Conservation (phyloP, 306 rosid genomes). For the Quercus robur region DNA sequence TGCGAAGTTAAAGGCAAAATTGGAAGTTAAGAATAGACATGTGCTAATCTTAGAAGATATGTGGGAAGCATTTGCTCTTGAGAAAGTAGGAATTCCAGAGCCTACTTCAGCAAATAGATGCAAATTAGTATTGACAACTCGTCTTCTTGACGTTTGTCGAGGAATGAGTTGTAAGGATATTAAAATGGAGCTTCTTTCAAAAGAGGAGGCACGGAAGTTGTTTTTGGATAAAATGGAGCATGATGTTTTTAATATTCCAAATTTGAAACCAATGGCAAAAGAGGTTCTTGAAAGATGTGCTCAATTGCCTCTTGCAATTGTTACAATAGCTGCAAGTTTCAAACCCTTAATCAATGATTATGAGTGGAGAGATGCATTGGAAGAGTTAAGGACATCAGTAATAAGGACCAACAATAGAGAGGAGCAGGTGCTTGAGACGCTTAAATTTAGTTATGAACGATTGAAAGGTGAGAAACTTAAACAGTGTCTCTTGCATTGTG, state of each 20-base stretch:
- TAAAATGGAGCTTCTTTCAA: background rate
- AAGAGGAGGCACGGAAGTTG: background rate
- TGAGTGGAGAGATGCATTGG: too few species aligned
- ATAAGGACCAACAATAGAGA: too few species aligned
- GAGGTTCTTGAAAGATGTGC: fast-evolving
- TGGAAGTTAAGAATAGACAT: too few species aligned
- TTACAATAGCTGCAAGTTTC: constrained; percentile 8
- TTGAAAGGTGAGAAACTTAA: background rate
- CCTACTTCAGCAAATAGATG: too few species aligned
- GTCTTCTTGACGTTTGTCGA: too few species aligned
- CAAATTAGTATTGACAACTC: too few species aligned
- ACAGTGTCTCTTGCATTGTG: constrained; percentile 16
- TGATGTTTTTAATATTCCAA: background rate
- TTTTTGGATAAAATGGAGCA: constrained; percentile 6
- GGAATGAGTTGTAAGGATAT: background rate
- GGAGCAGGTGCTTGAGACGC: constrained; percentile 6
- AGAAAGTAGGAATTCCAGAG: too few species aligned
- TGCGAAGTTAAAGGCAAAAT: too few species aligned
- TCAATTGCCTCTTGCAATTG: constrained; percentile 21
- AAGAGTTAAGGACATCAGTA: too few species aligned
- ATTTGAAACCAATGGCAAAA: background rate
- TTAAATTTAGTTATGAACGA: constrained; percentile 17
- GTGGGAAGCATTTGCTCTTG: too few species aligned
- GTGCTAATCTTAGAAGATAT: too few species aligned
- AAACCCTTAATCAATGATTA: background rate